Evolutionary conservation across 2,329 filamentous ascomycete genomes (phyloP), one percentile per base, ranked within the genome.

Genomic region (Aschersonia sp.): DNA sequence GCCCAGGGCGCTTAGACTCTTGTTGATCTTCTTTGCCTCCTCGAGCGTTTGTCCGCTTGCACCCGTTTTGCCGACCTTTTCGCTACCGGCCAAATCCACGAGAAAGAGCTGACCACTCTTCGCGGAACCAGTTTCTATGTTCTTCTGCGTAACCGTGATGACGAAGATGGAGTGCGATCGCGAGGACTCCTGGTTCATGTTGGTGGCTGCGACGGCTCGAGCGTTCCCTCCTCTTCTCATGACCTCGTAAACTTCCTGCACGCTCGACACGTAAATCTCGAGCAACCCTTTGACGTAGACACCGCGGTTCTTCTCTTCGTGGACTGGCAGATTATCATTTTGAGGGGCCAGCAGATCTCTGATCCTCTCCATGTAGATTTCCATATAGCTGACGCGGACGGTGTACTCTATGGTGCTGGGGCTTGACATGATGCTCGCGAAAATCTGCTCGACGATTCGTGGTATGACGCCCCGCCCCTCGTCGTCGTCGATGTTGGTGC

Each of bases 1-100:
- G 59, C 92, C 92, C 51, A 98, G 76, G 48, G 92, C 89, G 69
- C 89, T 96, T 71, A 98, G 77, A 75, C 88, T 96, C 76, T 97
- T 97, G 77, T 98, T 98, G 76, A 98, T 98, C 76, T 98, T 98
- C 75, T 97, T 97, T 51, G 92, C 92, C 65, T 98, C 92, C 66
- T 97, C 92, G 42, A 98, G 74, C 5, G 90, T 97, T 68, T 97
- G 92, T 49, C 92, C 92, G 63, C 87, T 96, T 52, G 92, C 92
- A 57, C 92, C 92, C 32, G 92, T 98, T 76, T 98, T 97, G 63
- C 92, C 90, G 46, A 97, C 88, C 71, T 97, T 97, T 70, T 98
- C 92, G 60, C 87, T 95, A 73, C 92, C 92, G 47, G 92, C 92
- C 73, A 98, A 72, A 81, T 98, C 92, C 53, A 98, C 92, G 63